Evolutionary conservation across 495 filamentous ascomycete genomes (phyloP), one percentile per base, ranked within the genome.

Genomic region (Talaromyces borbonicus): DNA sequence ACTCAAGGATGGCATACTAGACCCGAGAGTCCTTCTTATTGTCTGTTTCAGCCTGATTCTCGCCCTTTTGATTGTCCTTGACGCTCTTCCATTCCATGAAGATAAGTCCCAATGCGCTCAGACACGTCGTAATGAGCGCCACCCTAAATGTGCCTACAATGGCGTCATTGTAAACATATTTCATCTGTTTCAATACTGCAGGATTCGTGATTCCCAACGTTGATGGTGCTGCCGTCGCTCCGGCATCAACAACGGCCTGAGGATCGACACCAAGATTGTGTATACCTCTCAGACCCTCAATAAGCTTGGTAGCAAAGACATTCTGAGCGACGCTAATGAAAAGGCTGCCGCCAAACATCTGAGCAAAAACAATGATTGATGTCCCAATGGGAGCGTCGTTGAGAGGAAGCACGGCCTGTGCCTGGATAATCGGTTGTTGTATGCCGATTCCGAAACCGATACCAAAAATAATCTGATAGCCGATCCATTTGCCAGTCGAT

Each of bases 361-460:
- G 74, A 73, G 60, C 60, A 52, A 86, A 82, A 47, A 84, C 74
- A 60, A 83, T 76, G 31, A 83, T 60, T 5, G 79, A 64, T 14
- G 80, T 68, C 14, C 80, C 81, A 3, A 71, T 78, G 8, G 79
- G 60, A 11, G 84, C 67, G 51, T 85, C 79, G 6, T 64, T 60
- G 15, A 56, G 57, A 0, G 67, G 56, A 8, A 87, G 71, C 1
- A 74, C 66, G 1, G 78, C 73, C 50, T 86, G 83, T 5, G 76
- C 77, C 4, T 79, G 80, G 31, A 86, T 68, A 18, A 66, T 67
- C 0, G 76, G 63, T 32, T 80, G 76, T 56, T 88, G 84, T 72
- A 86, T 75, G n/a, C 84, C 83, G 7, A 77, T 62, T 0, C 86
- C 86, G 5, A 86, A 62, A 55, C 84, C 85, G 11, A 83, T 69